Conservation (phyloP, 1,284 basidiomycete species). For the Schizophyllum amplum region DNA sequence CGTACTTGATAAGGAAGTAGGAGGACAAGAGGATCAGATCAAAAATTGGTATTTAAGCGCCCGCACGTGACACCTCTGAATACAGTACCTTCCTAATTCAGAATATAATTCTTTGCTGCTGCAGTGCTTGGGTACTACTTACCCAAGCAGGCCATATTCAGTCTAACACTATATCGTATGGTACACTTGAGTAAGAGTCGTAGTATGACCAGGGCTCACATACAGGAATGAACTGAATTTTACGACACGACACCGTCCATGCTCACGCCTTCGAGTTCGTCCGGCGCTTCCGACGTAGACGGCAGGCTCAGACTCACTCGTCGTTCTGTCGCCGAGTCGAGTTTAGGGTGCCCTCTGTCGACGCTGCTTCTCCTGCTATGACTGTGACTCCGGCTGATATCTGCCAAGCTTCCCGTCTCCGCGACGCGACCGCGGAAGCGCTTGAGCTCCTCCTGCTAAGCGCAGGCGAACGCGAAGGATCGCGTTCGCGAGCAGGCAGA, state of each 20-base stretch:
- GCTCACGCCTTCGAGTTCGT: conserved; percentile 4
- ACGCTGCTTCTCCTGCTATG: conserved; percentile 47
- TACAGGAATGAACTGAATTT: background rate
- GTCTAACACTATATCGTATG: too few relatives aligned
- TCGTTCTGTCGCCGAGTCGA: conserved; percentile 39
- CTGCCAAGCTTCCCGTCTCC: conserved; percentile 32
- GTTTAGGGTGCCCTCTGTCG: conserved; percentile 42
- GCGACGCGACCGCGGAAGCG: conserved; percentile 34
- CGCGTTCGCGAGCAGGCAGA: conserved; percentile 32
- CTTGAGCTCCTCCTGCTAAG: conserved; percentile 43
- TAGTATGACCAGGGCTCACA: too few relatives aligned
- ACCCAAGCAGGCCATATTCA: too few relatives aligned
- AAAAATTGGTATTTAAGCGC: background rate
- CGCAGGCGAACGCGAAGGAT: conserved; percentile 37
- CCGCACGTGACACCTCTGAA: background rate
- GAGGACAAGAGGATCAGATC: background rate
- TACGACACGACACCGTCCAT: background rate
- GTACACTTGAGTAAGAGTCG: too few relatives aligned
- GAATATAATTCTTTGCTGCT: too few relatives aligned
- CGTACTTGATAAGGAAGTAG: background rate
- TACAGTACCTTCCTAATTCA: background rate
- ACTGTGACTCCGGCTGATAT: conserved; percentile 27
- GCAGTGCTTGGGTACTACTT: too few relatives aligned
- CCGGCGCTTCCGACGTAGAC: conserved; percentile 21
- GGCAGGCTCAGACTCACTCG: conserved; percentile 28